These are phyloP conservation scores for Arthrobotrys iridis DNA, from an alignment of 2,329 filamentous ascomycete species.

Conservation along the genomic window DNA sequence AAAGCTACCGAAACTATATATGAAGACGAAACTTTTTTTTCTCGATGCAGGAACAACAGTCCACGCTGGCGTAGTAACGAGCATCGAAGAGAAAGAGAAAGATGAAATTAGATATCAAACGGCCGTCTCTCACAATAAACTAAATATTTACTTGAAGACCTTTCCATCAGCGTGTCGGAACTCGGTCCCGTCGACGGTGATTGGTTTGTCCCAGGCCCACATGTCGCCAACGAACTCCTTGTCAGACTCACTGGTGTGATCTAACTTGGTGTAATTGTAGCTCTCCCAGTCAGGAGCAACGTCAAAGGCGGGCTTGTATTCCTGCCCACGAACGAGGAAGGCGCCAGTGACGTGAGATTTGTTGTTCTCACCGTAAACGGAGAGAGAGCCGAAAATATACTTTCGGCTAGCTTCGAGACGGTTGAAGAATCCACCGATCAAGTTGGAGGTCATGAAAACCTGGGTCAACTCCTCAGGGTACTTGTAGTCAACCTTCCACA, in stretches of 20 bases:
- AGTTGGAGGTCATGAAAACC: slow-evolving; percentile 98
- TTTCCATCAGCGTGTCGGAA: slow-evolving; percentile 91
- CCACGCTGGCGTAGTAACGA: background rate
- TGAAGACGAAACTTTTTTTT: background rate
- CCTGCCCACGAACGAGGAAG: slow-evolving; percentile 93
- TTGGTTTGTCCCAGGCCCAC: slow-evolving; percentile 92
- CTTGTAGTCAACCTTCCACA: slow-evolving; percentile 97
- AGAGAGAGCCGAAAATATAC: slow-evolving; percentile 91
- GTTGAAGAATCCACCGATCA: slow-evolving; percentile 97
- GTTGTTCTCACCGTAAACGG: slow-evolving; percentile 89
- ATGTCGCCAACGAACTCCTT: slow-evolving; percentile 82
- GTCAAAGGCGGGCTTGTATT: slow-evolving; percentile 85
- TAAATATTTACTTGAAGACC: slow-evolving; percentile 89
- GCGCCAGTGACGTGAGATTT: slow-evolving; percentile 91
- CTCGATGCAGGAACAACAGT: background rate
- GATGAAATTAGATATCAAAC: background rate
- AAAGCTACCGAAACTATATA: background rate
- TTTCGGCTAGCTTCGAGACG: slow-evolving; percentile 98
- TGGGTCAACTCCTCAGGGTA: slow-evolving; percentile 98
- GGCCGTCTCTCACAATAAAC: slow-evolving; percentile 30
- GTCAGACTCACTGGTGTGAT: slow-evolving; percentile 85
- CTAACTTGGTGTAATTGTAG: slow-evolving; percentile 96
- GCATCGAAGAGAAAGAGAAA: slow-evolving; percentile 1
- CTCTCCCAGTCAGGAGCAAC: slow-evolving; percentile 95
- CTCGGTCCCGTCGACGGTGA: slow-evolving; percentile 83